Percentiles rank a stretch among this genome's conserved stretches.
phyloP scores from a whole-genome alignment of 2,329 filamentous ascomycete species.

The Arthrobotrys entomopaga region DNA sequence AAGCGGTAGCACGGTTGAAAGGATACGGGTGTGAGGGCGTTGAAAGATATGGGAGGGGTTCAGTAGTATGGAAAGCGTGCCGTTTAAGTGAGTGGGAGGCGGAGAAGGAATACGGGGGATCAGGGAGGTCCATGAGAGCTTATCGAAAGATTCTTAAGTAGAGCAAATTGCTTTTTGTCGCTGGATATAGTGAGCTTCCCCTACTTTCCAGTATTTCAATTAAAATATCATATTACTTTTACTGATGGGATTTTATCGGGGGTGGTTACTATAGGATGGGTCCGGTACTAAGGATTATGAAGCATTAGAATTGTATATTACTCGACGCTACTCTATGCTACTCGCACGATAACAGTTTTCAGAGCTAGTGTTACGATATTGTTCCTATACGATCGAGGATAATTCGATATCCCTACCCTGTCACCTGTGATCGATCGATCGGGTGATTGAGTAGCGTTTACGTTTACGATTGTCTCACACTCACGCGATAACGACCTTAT shows the following conservation, averaged over 20 bases:
- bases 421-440: too few relatives aligned
- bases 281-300: constrained; percentile 48
- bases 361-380: too few relatives aligned
- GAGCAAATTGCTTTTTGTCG: constrained; percentile 61
- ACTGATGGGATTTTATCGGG: neutral
- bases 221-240: too few relatives aligned
- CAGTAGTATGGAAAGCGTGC: constrained; percentile 59
- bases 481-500: neutral
- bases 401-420: too few relatives aligned
- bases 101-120: constrained; percentile 49
- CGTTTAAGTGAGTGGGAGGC: constrained; percentile 53
- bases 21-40: constrained; percentile 23
- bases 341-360: too few relatives aligned
- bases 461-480: neutral
- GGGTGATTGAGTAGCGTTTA: too few relatives aligned
- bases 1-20: constrained; percentile 56
- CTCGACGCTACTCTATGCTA: too few relatives aligned
- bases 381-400: too few relatives aligned
- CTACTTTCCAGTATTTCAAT: neutral
- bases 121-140: constrained; percentile 57
- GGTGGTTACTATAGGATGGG: constrained; percentile 56
- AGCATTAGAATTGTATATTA: neutral
- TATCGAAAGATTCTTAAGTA: constrained; percentile 60
- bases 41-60: constrained; percentile 58
- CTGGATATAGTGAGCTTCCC: constrained; percentile 58